These are phyloP conservation scores for Amaranthus tricolor DNA, from an alignment of 179 eudicot species.

Conservation along the genomic window DNA sequence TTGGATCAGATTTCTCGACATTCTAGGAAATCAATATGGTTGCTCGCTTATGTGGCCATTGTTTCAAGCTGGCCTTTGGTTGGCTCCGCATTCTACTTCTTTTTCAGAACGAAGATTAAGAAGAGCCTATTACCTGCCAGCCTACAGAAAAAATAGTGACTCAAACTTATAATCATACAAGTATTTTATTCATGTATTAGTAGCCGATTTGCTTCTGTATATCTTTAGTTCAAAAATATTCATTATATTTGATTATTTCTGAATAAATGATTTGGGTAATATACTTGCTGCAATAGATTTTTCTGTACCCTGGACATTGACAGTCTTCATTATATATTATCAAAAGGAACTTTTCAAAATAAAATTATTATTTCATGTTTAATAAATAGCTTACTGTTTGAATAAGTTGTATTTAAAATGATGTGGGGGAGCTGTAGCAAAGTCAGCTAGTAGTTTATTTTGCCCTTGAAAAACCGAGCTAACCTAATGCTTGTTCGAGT, in stretches of 20 bases:
- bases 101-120: slow-evolving; percentile 48
- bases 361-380: too few species aligned
- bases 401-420: too few species aligned
- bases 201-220: slow-evolving; percentile 13
- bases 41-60: slow-evolving; percentile 70
- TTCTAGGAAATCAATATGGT: slow-evolving; percentile 63
- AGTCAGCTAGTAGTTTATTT: too few species aligned
- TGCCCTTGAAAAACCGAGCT: too few species aligned
- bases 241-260: background rate
- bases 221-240: background rate
- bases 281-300: too few species aligned
- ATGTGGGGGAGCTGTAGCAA: too few species aligned
- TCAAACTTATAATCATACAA: slow-evolving; percentile 23
- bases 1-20: slow-evolving; percentile 66
- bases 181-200: slow-evolving; percentile 21
- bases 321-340: background rate
- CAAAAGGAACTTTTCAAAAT: background rate
- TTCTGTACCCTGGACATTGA: background rate
- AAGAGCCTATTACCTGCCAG: slow-evolving; percentile 29
- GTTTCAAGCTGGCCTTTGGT: slow-evolving; percentile 70
- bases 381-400: too few species aligned
- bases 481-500: too few species aligned
- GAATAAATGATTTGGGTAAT: background rate
- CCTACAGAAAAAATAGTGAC: slow-evolving; percentile 29
- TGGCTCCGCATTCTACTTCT: slow-evolving; percentile 55